These are phyloP conservation scores for Pleurotus giganteus DNA, from an alignment of 768 basidiomycete genomes.

Conservation along the genomic window DNA sequence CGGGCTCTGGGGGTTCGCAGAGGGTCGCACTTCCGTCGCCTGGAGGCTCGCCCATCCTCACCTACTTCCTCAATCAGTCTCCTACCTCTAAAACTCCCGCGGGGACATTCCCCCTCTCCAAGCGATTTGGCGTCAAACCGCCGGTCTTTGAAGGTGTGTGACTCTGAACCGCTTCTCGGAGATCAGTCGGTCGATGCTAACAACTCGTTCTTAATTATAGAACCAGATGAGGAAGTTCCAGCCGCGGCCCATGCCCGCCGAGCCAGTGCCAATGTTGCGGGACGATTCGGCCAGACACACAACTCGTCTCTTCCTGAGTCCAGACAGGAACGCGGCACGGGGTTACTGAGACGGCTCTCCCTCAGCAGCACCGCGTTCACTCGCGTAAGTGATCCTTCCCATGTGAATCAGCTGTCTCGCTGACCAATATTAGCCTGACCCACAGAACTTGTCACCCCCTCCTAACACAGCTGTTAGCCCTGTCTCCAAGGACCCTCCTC, in stretches of 20 bases:
- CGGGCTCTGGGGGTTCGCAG: conserved; percentile 37
- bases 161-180: background rate
- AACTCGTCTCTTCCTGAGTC: conserved; percentile 41
- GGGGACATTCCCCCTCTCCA: conserved; percentile 59
- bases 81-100: conserved; percentile 45
- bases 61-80: conserved; percentile 64
- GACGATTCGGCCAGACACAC: conserved; percentile 50
- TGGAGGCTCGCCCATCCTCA: conserved; percentile 67
- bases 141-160: conserved; percentile 63
- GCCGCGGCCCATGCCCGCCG: conserved; percentile 54
- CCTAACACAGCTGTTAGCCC: conserved; percentile 52
- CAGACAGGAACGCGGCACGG: conserved; percentile 64
- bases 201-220: conserved; percentile 21
- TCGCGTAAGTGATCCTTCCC: conserved; percentile 43
- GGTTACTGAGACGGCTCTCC: conserved; percentile 73
- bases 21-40: conserved; percentile 51
- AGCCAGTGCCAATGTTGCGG: conserved; percentile 53
- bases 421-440: conserved; percentile 27
- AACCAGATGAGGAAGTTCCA: conserved; percentile 38
- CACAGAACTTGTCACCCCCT: conserved; percentile 40
- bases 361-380: conserved; percentile 54
- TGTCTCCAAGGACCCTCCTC: conserved; percentile 21
- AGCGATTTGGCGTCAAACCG: conserved; percentile 47
- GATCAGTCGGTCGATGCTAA: background rate
- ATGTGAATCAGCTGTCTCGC: conserved; percentile 12